Conservation (phyloP, 1,139 yeast genomes). For the Suhomyces coccinellae region DNA sequence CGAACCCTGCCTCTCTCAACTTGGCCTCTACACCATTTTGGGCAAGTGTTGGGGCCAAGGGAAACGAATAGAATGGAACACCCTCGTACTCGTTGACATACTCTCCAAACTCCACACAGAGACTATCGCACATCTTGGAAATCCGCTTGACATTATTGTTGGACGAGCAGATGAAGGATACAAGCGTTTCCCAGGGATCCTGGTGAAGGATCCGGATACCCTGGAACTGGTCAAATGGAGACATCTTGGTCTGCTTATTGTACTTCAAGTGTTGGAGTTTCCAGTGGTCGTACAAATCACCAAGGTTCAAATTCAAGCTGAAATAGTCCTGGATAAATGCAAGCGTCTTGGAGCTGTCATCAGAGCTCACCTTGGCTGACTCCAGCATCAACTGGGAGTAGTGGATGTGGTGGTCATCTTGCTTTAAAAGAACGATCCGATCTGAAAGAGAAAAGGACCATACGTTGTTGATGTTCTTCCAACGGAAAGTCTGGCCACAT, state of each 20-base stretch:
- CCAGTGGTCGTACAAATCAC: slow-evolving; percentile 64
- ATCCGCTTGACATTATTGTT: slow-evolving; percentile 93
- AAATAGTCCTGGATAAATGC: slow-evolving; percentile 66
- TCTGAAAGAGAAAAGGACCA: slow-evolving; percentile 61
- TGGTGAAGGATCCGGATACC: slow-evolving; percentile 87
- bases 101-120: slow-evolving; percentile 73
- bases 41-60: slow-evolving; percentile 56
- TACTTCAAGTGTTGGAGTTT: slow-evolving; percentile 45
- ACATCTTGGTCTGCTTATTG: slow-evolving; percentile 33
- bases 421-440: slow-evolving; percentile 53
- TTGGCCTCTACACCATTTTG: slow-evolving; percentile 37
- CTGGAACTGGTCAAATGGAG: slow-evolving; percentile 45
- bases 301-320: slow-evolving; percentile 57
- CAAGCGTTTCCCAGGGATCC: slow-evolving; percentile 94
- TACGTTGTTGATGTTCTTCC: slow-evolving; percentile 58
- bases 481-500: slow-evolving; percentile 85
- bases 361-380: background rate
- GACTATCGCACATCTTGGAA: slow-evolving; percentile 84
- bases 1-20: slow-evolving; percentile 70
- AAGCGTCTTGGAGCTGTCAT: slow-evolving; percentile 24
- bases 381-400: slow-evolving; percentile 32
- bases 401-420: slow-evolving; percentile 37
- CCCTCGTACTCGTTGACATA: slow-evolving; percentile 58
- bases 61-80: slow-evolving; percentile 68
- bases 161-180: slow-evolving; percentile 92